Evolutionary conservation across 2,329 filamentous ascomycete genomes (phyloP).

Genomic region (Penicillium aurantiogriseum): DNA sequence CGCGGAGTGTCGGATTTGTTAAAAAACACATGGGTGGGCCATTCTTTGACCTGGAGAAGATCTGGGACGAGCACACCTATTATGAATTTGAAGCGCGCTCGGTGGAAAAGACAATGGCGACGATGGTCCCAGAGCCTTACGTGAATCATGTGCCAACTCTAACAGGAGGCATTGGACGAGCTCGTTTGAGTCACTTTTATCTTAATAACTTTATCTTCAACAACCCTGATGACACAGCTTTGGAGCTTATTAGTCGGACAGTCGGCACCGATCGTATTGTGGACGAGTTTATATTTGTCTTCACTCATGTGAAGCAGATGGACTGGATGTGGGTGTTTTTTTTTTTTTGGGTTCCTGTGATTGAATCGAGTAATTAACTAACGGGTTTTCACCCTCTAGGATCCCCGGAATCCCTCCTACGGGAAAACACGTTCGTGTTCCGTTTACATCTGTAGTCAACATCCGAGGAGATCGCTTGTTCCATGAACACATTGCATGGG

Average conservation of each 20-base stretch:
- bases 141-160: conserved; percentile 73
- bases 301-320: conserved; percentile 62
- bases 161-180: conserved; percentile 68
- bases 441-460: conserved; percentile 65
- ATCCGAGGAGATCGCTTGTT: conserved; percentile 66
- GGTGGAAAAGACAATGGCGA: conserved; percentile 73
- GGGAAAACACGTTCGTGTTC: conserved; percentile 54
- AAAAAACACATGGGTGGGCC: conserved; percentile 64
- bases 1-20: conserved; percentile 63
- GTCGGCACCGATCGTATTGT: conserved; percentile 70
- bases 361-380: neutral
- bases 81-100: conserved; percentile 68
- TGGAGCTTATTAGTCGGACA: conserved; percentile 70
- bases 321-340: conserved; percentile 63
- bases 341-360: too few species aligned
- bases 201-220: conserved; percentile 70
- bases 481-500: conserved; percentile 71
- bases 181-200: conserved; percentile 65
- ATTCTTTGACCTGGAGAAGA: conserved; percentile 69
- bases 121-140: conserved; percentile 76
- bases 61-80: conserved; percentile 76
- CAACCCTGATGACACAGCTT: conserved; percentile 64
- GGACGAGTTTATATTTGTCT: conserved; percentile 66
- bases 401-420: conserved; percentile 62
- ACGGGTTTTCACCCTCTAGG: conserved; percentile 31